These are phyloP conservation scores for Rutstroemia sp. DNA, from an alignment of 2,329 filamentous ascomycete genomes.

Conservation along the genomic window DNA sequence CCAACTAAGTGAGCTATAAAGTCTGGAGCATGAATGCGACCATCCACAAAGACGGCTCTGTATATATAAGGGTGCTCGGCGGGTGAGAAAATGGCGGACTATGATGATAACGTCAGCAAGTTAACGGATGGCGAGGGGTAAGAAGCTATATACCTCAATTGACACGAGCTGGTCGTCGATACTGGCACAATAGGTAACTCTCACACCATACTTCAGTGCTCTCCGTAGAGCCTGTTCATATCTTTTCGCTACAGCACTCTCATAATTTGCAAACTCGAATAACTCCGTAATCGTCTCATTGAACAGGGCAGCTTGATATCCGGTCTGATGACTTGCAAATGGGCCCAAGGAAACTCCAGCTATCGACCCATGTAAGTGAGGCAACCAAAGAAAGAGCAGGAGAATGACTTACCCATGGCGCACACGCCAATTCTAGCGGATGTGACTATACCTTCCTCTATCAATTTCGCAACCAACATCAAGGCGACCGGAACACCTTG, in stretches of 20 bases:
- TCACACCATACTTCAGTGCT: constrained; percentile 69
- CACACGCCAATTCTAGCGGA: constrained; percentile 77
- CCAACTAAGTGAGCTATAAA: constrained; percentile 91
- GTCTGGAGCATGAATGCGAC: constrained; percentile 82
- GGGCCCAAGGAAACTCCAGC: constrained; percentile 91
- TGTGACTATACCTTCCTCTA: constrained; percentile 79
- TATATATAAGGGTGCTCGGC: constrained; percentile 89
- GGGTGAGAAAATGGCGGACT: constrained; percentile 80
- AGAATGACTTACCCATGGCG: constrained; percentile 49
- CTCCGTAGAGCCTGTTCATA: constrained; percentile 70
- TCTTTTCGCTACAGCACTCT: constrained; percentile 73
- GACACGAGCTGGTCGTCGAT: constrained; percentile 97
- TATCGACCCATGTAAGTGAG: constrained; percentile 35
- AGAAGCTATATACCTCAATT: constrained; percentile 57
- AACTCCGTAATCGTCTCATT: constrained; percentile 89
- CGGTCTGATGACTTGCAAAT: constrained; percentile 45
- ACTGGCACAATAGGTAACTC: constrained; percentile 83
- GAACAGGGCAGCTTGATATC: constrained; percentile 45
- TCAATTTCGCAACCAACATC: constrained; percentile 87
- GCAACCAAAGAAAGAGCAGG: neutral
- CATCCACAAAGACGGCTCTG: constrained; percentile 92
- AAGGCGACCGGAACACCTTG: constrained; percentile 92
- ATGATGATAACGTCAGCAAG: constrained; percentile 15
- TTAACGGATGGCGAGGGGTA: neutral
- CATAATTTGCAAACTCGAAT: constrained; percentile 82